These are phyloP conservation scores for Bruguiera sexangula DNA, from an alignment of 345 rosid species.

Conservation along the genomic window DNA sequence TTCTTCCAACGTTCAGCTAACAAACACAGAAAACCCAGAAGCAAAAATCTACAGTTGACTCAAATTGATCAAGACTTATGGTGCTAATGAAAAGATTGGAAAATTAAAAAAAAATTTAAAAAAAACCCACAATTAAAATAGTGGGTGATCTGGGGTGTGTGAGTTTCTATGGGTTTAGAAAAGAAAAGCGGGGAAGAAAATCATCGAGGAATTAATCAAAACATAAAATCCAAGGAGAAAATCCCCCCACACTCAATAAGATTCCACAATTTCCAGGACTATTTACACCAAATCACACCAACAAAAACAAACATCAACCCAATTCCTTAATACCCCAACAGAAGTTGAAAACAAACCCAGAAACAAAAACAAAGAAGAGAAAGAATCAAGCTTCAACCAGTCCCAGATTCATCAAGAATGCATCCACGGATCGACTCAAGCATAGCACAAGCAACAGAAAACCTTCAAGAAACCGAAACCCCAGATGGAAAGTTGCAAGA, in stretches of 20 bases:
- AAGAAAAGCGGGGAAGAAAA: conserved; percentile 23
- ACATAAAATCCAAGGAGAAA: conserved; percentile 41
- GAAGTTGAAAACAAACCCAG: neutral
- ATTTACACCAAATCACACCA: conserved; percentile 37
- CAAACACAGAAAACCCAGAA: neutral
- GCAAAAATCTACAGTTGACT: neutral
- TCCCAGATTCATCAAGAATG: conserved; percentile 41
- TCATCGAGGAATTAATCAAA: conserved; percentile 42
- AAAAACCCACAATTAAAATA: conserved; percentile 57
- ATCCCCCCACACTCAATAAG: conserved; percentile 12
- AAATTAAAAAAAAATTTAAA: conserved; percentile 5
- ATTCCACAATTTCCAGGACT: conserved; percentile 22
- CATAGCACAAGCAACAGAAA: conserved; percentile 18
- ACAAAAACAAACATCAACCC: neutral
- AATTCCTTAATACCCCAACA: neutral
- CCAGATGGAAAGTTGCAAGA: neutral
- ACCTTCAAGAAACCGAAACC: neutral
- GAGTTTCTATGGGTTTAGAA: neutral
- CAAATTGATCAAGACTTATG: conserved; percentile 5
- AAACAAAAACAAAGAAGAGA: neutral
- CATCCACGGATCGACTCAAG: conserved; percentile 34
- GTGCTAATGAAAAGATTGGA: neutral
- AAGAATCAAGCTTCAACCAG: conserved; percentile 25
- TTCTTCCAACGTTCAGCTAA: neutral
- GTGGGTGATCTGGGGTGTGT: conserved; percentile 39